Evolutionary conservation across 1,284 basidiomycete genomes (phyloP).

Genomic region (Ustilago curta): DNA sequence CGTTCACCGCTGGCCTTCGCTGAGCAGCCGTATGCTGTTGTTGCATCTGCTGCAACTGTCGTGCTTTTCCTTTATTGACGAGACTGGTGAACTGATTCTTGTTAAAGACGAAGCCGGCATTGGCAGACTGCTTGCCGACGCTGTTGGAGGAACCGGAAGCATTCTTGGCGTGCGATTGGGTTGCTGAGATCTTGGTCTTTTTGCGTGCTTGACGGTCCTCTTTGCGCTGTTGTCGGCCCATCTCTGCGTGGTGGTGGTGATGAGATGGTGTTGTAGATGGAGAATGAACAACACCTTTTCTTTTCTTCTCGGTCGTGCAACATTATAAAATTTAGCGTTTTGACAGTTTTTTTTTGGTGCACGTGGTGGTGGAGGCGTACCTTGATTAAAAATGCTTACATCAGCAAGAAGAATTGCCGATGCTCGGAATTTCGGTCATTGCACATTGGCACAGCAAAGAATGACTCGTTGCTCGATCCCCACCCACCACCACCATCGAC

Average conservation of each 20-base stretch:
- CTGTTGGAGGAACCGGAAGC: conserved; percentile 8
- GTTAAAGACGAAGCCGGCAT: conserved; percentile 44
- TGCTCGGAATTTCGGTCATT: neutral
- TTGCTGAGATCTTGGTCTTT: conserved; percentile 37
- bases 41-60: conserved; percentile 33
- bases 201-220: conserved; percentile 47
- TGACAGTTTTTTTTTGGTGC: conserved; percentile 12
- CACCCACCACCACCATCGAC: neutral
- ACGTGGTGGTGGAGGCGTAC: too few relatives aligned
- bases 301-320: neutral
- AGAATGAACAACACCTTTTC: conserved; percentile 10
- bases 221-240: conserved; percentile 40
- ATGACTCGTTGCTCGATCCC: conserved; percentile 4
- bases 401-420: conserved; percentile 15
- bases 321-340: conserved; percentile 6
- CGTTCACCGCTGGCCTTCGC: neutral
- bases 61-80: conserved; percentile 44
- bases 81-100: conserved; percentile 44
- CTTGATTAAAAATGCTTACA: too few relatives aligned
- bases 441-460: neutral
- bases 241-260: conserved; percentile 1
- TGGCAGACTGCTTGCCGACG: conserved; percentile 36
- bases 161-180: conserved; percentile 24
- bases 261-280: conserved; percentile 7
- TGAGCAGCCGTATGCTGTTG: conserved; percentile 28